A percentile compares a stretch with the other conserved stretches of the same genome.
Conservation (phyloP, 495 filamentous ascomycete genomes). For the Staphylotrichum tortipilum region DNA sequence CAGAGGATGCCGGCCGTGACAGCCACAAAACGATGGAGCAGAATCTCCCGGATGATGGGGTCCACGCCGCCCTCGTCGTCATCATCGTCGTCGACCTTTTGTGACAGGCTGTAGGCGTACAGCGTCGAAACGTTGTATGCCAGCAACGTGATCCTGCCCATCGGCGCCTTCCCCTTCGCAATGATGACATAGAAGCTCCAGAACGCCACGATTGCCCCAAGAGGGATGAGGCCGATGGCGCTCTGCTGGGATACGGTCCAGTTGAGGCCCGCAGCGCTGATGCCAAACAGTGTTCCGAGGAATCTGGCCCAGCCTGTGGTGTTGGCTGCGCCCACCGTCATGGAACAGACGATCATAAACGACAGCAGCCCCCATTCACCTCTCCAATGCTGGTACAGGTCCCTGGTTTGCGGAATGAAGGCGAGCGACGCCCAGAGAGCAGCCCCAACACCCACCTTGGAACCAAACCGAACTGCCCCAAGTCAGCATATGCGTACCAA, state of each 20-base stretch:
- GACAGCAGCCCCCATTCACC: conserved; percentile 95
- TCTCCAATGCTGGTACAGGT: conserved; percentile 78
- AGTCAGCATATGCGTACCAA: conserved; percentile 24
- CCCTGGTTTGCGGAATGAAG: conserved; percentile 68
- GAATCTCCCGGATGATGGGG: conserved; percentile 80
- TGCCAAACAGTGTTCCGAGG: conserved; percentile 79
- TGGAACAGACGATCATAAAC: conserved; percentile 96
- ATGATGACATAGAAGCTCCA: conserved; percentile 86
- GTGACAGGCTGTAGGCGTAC: conserved; percentile 84
- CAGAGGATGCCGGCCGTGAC: conserved; percentile 83
- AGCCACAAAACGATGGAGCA: conserved; percentile 79
- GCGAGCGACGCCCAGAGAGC: conserved; percentile 78
- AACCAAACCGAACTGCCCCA: conserved; percentile 53
- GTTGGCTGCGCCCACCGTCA: conserved; percentile 94
- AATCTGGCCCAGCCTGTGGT: conserved; percentile 82
- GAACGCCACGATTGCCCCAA: conserved; percentile 72
- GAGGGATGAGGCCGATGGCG: conserved; percentile 59
- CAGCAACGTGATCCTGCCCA: conserved; percentile 85
- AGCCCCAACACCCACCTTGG: conserved; percentile 89
- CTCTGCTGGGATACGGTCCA: conserved; percentile 71
- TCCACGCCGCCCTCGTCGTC: conserved; percentile 78
- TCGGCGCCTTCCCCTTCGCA: conserved; percentile 71
- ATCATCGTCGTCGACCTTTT: conserved; percentile 66
- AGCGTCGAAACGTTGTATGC: conserved; percentile 96
- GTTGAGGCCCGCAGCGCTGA: conserved; percentile 59